Evolutionary conservation across 805 yeast species (phyloP), one percentile per base, ranked within the genome.

Genomic region (Priceomyces medius): DNA sequence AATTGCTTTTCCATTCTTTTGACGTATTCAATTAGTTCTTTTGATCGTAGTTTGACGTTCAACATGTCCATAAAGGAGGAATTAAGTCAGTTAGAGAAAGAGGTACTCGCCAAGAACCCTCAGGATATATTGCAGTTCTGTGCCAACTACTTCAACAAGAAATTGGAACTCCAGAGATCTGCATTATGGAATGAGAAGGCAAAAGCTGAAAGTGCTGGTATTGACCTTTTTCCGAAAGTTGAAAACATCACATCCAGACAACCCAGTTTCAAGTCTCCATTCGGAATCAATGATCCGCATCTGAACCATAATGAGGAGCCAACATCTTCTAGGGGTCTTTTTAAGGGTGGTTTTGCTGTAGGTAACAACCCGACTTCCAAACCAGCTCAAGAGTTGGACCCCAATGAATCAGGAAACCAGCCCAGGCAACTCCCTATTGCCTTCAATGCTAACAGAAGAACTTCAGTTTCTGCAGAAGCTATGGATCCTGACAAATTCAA

Each of bases 391-490:
- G 66, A 59, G 35, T 46, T 54, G 19, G 66, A 58, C 42, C 65
- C 68, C 18, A 53, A 51, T 42, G 63, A 56, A 35, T 54, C 58
- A 7, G 27, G 42, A 10, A 16, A 28, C 18, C 49, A 9, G 18
- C 43, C 57, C 9, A 41, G 48, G 13, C 49, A 59, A 13, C 44
- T 80, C 43, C 88, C 86, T 29, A 62, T 73, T 42, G 73, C 78
- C 39, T 84, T 83, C 63, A 85, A 83, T 60, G 88, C 87, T 40
- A 78, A 82, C 59, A 80, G 97, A 70, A 81, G 97, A 68, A 85
- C 89, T 3, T 84, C 95, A 16, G 97, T 89, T 10, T 80, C 89
- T 42, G 97, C 96, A 4, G 97, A 89, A 64, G 84, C 93, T 2
- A 62, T 85, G 54, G 83, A 85, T 56, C 95, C 93, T 4, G 81